These are phyloP conservation scores for Clonostachys rosea DNA, from an alignment of 2,329 filamentous ascomycete genomes.

Conservation along the genomic window DNA sequence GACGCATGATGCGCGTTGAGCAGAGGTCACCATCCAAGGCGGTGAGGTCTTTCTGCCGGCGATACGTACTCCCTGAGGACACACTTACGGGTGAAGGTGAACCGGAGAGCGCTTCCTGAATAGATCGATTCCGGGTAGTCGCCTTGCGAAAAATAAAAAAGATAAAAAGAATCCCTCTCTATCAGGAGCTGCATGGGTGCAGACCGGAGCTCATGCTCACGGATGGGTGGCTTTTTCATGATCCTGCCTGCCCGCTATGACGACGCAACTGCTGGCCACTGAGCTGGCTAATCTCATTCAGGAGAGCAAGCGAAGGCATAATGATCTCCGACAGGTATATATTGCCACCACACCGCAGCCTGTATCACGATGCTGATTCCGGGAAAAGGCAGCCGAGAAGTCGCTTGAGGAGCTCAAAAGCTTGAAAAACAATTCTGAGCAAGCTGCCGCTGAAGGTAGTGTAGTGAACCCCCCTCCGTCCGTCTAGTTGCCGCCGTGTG, in stretches of 20 bases:
- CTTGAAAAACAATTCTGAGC: slow-evolving; percentile 24
- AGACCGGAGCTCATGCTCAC: too few species aligned
- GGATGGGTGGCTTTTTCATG: too few species aligned
- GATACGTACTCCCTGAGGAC: too few species aligned
- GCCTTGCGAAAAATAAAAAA: too few species aligned
- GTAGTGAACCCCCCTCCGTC: slow-evolving; percentile 2
- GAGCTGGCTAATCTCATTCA: slow-evolving; percentile 89
- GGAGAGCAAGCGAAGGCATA: slow-evolving; percentile 93
- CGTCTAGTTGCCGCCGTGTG: neutral
- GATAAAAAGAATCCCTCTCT: too few species aligned
- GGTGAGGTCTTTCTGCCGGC: neutral
- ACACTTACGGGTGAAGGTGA: too few species aligned
- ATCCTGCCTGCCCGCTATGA: slow-evolving; percentile 55
- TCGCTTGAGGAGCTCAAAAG: slow-evolving; percentile 82
- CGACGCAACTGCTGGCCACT: slow-evolving; percentile 80
- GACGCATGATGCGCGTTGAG: too few species aligned
- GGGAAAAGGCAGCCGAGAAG: slow-evolving; percentile 76
- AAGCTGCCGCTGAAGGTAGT: slow-evolving; percentile 30
- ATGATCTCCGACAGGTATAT: slow-evolving; percentile 76
- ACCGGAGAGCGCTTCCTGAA: too few species aligned
- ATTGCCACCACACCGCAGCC: neutral
- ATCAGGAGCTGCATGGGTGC: too few species aligned
- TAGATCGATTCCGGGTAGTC: too few species aligned
- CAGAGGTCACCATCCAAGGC: too few species aligned
- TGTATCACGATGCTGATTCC: neutral